These are phyloP conservation scores for Polytrichum commune DNA, from an alignment of 225 moss, liverwort and hornwort genomes.

Conservation along the genomic window DNA sequence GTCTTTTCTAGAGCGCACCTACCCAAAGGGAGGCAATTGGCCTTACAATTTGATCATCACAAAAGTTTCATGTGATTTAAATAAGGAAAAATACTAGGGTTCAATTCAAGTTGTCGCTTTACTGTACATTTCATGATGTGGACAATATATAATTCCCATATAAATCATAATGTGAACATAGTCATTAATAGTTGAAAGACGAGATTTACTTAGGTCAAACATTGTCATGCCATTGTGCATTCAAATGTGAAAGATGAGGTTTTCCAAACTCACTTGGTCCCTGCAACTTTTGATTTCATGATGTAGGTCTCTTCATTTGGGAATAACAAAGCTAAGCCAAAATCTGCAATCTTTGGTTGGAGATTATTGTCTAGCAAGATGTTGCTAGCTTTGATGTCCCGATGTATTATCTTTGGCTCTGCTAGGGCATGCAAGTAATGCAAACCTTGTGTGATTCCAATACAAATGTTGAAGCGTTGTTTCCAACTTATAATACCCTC, in stretches of 20 bases:
- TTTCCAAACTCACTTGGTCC: slow-evolving; percentile 12
- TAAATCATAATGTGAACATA: too few relatives aligned
- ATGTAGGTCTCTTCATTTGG: slow-evolving; percentile 22
- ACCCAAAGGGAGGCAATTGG: too few relatives aligned
- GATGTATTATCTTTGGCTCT: slow-evolving; percentile 16
- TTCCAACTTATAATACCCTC: slow-evolving; percentile 5
- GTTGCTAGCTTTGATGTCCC: background rate
- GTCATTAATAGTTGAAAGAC: too few relatives aligned
- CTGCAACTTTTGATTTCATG: slow-evolving; percentile 9
- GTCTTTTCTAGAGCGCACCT: too few relatives aligned
- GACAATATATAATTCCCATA: background rate
- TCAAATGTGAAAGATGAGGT: background rate
- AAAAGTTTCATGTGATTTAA: too few relatives aligned
- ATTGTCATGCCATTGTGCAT: too few relatives aligned
- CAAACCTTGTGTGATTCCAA: slow-evolving; percentile 15
- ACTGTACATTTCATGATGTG: background rate
- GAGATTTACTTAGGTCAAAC: too few relatives aligned
- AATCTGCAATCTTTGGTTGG: slow-evolving; percentile 28
- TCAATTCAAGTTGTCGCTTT: too few relatives aligned
- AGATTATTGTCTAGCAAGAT: background rate
- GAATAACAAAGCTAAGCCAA: slow-evolving; percentile 25
- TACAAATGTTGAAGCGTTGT: slow-evolving; percentile 13
- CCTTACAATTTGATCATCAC: too few relatives aligned
- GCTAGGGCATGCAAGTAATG: slow-evolving; percentile 21
- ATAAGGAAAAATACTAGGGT: too few relatives aligned